Percentiles rank a stretch among this genome's conserved stretches.
Conservation (phyloP, 441 rosid species). For the Gossypium davidsonii region DNA sequence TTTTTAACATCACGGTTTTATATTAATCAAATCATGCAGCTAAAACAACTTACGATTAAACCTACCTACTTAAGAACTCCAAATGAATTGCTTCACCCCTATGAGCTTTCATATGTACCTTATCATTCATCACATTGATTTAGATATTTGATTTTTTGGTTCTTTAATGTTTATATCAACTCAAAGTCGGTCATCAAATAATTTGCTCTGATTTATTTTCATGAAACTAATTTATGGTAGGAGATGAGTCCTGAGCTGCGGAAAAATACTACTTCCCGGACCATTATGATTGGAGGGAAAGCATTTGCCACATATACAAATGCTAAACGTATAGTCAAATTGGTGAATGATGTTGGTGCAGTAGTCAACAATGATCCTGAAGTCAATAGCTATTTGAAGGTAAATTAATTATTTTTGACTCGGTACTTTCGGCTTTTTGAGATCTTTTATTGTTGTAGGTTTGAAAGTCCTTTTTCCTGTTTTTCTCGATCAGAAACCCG, state of each 20-base stretch:
- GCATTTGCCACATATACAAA: constrained; percentile 98
- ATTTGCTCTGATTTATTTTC: constrained; percentile 2
- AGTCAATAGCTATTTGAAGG: constrained; percentile 84
- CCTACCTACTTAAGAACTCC: neutral
- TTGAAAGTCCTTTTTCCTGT: neutral
- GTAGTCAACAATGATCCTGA: constrained; percentile 92
- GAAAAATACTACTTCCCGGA: constrained; percentile 76
- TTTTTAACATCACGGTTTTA: neutral
- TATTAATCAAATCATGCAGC: neutral
- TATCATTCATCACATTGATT: constrained; percentile 3
- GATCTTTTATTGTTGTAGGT: neutral
- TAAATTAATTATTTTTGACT: constrained; percentile 18
- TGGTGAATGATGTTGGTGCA: constrained; percentile 87
- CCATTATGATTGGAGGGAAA: constrained; percentile 96
- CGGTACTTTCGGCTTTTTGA: neutral
- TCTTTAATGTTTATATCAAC: neutral
- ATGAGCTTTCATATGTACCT: neutral
- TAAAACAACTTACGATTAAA: neutral
- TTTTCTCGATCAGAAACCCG: neutral
- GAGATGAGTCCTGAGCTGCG: constrained; percentile 84
- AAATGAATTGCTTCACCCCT: neutral
- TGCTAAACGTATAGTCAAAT: constrained; percentile 93
- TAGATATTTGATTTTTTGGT: neutral
- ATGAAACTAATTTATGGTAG: constrained; percentile 39
- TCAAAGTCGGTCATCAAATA: neutral